Evolutionary conservation across 495 filamentous ascomycete genomes (phyloP), one percentile per base, ranked within the genome.

Genomic region (Glonium stellatum): DNA sequence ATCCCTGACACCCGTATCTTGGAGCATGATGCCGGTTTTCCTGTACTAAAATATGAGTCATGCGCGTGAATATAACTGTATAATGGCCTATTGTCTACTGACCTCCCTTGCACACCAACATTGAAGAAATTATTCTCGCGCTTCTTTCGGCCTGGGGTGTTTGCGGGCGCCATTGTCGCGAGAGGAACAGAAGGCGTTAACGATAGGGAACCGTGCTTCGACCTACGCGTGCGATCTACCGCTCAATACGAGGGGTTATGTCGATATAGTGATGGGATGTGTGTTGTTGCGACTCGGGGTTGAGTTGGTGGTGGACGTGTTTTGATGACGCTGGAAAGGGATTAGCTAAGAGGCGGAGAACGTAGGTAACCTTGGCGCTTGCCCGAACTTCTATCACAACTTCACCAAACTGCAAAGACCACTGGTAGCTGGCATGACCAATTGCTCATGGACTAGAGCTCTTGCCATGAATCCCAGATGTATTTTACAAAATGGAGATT

Each of bases 21-120:
- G 80, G 27, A 98, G 72, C 0, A 83, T 87, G 34, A 95, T 78
- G 22, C 93, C 93, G 9, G 93, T 98, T 80, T 92, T 80, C 66
- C 84, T 87, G 63, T 34, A 8, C 22, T 31, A 13, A 19, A 35
- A n/a, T 31, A 57, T 57, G 41, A 64, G 54, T 8, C 11, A 49
- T 36, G 42, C 48, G 15, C 48, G 2, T 25, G 44, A 60, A 62
- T 34, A 49, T 55, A 19, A 15, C 55, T 39, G 31, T 35, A 39
- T 60, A n/a, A 46, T 27, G 49, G 50, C 25, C 36, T 52, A 19
- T 52, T 48, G 82, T 10, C 8, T 54, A 51, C 44, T 18, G 6
- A 88, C 85, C 85, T 77, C 72, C 85, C 85, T 50, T 75, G 73
- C 48, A 82, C 84, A 36, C 85, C 85, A 51, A 87, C 76, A 68